phyloP scores from a whole-genome alignment of 805 yeast species.

The Wickerhamomyces rabaulensis region DNA sequence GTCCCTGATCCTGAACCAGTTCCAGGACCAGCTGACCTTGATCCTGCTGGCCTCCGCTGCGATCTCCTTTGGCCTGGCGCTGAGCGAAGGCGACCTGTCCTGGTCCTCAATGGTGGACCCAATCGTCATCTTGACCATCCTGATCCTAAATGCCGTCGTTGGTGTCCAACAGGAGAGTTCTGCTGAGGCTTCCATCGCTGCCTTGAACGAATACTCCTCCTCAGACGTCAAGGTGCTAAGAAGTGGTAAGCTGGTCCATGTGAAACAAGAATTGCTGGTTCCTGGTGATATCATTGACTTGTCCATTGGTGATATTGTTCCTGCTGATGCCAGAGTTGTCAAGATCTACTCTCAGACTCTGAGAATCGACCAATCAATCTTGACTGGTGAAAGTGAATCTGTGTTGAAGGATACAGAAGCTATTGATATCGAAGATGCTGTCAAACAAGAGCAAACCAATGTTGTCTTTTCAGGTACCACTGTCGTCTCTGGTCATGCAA shows the following conservation, averaged over 20 bases:
- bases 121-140: conserved; percentile 40
- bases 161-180: conserved; percentile 47
- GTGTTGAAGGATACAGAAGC: conserved; percentile 30
- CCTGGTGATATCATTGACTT: conserved; percentile 43
- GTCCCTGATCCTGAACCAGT: conserved; percentile 30
- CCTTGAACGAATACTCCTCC: conserved; percentile 40
- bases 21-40: conserved; percentile 30
- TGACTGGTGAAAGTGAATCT: conserved; percentile 43
- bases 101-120: conserved; percentile 31
- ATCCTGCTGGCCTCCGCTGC: conserved; percentile 30
- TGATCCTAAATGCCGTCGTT: conserved; percentile 40
- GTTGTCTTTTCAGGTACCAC: conserved; percentile 46
- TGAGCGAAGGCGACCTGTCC: conserved; percentile 26
- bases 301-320: conserved; percentile 36
- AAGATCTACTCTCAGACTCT: conserved; percentile 34
- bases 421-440: conserved; percentile 28
- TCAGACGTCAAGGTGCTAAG: conserved; percentile 43
- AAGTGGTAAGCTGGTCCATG: conserved; percentile 34
- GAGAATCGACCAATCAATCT: conserved; percentile 39
- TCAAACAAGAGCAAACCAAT: conserved; percentile 32
- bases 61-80: conserved; percentile 28
- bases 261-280: conserved; percentile 37
- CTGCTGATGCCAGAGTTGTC: conserved; percentile 43
- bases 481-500: conserved; percentile 37
- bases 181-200: conserved; percentile 48